Evolutionary conservation across 1,284 basidiomycete genomes (phyloP), one percentile per base, ranked within the genome.

Genomic region (Puccinia hordei): DNA sequence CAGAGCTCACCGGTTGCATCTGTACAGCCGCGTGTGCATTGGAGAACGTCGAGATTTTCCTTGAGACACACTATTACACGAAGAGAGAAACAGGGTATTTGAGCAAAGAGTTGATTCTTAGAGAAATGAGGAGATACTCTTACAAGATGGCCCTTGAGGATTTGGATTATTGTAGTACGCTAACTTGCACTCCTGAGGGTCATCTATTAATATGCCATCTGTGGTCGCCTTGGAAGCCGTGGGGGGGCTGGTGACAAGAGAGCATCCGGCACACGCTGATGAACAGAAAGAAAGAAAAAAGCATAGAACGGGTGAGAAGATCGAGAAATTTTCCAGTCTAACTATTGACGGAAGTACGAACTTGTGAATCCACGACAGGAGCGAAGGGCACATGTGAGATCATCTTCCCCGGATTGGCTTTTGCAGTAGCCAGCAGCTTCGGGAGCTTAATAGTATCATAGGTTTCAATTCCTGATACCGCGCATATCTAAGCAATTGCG

Each of bases 161-260:
- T 41, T 49, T 41, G 12, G 27, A 66, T 10, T 27, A 6, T 1
- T 66, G 22, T 66, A 44, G 22, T 66, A 66, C n/a, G 63, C 63
- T 46, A 66, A 10, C 24, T 41, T 22, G 41, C 63, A 66, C 4
- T 8, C 22, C 63, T 66, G 63, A n/a, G 38, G 19, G 41, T 41
- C 9, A 41, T 33, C 13, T 10, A 66, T 22, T 38, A 66, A 35
- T 8, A 1, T n/a, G 35, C 63, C 63, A n/a, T 66, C 63, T 41
- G 63, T 66, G n/a, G 63, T 66, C 2, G 44, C 38, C 30, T 66
- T 41, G 15, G 4, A 1, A 17, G 41, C 63, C 22, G 35, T 44
- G n/a, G 63, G 35, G 24, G 38, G 8, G 63, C 63, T 66, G 35
- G 63, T 66, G 10, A 66, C 35, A 66, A 22, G 9, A 66, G 63